A percentile compares a stretch with the other conserved stretches of the same genome.
Evolutionary conservation across 1,284 basidiomycete genomes (phyloP).

Genomic region (Sphagnurus paluster): DNA sequence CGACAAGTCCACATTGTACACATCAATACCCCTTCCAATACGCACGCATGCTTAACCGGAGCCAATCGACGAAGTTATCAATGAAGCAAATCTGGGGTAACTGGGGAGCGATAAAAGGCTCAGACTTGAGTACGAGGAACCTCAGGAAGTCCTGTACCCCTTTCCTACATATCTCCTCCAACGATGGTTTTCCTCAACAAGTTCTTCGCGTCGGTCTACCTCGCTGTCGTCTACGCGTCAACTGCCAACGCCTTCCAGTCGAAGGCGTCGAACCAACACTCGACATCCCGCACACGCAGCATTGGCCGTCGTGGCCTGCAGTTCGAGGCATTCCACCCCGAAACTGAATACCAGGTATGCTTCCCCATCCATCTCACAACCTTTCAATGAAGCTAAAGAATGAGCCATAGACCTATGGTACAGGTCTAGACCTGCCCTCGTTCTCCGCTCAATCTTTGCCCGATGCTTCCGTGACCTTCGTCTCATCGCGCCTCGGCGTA

Average conservation of each 20-base stretch:
- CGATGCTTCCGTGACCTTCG: constrained; percentile 8
- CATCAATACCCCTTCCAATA: too few relatives aligned
- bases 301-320: constrained; percentile 7
- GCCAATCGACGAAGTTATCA: background rate
- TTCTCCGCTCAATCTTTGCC: constrained; percentile 5
- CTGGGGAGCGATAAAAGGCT: constrained; percentile 2
- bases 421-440: constrained; percentile 10
- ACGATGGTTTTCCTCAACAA: constrained; percentile 25
- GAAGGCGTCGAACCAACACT: constrained; percentile 13
- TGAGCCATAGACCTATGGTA: constrained; percentile 14
- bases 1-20: too few relatives aligned
- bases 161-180: background rate
- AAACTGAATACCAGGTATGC: constrained; percentile 11
- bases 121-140: background rate
- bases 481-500: constrained; percentile 12
- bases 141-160: constrained; percentile 6
- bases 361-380: background rate
- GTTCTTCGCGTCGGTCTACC: constrained; percentile 23
- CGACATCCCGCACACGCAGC: constrained; percentile 17
- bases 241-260: constrained; percentile 16
- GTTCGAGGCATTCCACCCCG: constrained; percentile 13
- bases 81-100: background rate
- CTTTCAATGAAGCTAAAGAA: background rate
- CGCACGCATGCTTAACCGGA: background rate
- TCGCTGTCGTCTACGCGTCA: constrained; percentile 24